A percentile compares a stretch with the other conserved stretches of the same genome.
Evolutionary conservation across 495 filamentous ascomycete species (phyloP).

Genomic region (Hypomontagnella monticulosa): DNA sequence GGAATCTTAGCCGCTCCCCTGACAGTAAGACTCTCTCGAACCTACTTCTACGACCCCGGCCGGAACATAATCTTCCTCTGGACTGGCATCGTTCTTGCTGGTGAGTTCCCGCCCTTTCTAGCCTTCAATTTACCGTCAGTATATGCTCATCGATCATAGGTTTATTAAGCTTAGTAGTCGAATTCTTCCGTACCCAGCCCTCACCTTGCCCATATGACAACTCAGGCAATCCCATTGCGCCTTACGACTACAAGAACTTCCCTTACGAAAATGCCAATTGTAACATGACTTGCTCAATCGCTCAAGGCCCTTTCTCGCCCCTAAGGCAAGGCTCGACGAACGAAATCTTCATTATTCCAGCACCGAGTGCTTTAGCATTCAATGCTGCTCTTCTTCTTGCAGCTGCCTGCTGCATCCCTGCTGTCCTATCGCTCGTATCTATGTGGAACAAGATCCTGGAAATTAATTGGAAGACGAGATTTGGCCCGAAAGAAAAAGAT

Average conservation of each 20-base stretch:
- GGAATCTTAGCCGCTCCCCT: conserved; percentile 67
- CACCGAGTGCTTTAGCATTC: conserved; percentile 60
- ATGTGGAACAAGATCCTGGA: conserved; percentile 69
- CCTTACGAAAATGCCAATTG: conserved; percentile 50
- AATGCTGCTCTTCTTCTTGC: conserved; percentile 64
- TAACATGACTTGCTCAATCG: conserved; percentile 53
- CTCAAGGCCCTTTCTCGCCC: conserved; percentile 57
- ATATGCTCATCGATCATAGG: conserved; percentile 47
- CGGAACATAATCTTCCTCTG: conserved; percentile 70
- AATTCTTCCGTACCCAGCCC: conserved; percentile 63
- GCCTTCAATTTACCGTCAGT: background rate
- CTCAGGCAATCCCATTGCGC: conserved; percentile 48
- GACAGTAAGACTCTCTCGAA: conserved; percentile 63
- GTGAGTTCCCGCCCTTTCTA: conserved; percentile 42
- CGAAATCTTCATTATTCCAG: conserved; percentile 66
- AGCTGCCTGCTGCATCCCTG: conserved; percentile 67
- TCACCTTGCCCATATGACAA: conserved; percentile 53
- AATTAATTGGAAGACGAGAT: conserved; percentile 60
- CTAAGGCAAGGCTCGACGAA: conserved; percentile 59
- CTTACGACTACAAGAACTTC: conserved; percentile 46
- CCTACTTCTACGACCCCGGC: conserved; percentile 68
- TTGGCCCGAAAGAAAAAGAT: conserved; percentile 47
- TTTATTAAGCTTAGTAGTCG: conserved; percentile 64
- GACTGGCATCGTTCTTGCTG: conserved; percentile 65
- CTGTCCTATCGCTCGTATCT: conserved; percentile 63